These are phyloP conservation scores for Aspergillus clavatus DNA, from an alignment of 2,329 filamentous ascomycete genomes.

Conservation along the genomic window DNA sequence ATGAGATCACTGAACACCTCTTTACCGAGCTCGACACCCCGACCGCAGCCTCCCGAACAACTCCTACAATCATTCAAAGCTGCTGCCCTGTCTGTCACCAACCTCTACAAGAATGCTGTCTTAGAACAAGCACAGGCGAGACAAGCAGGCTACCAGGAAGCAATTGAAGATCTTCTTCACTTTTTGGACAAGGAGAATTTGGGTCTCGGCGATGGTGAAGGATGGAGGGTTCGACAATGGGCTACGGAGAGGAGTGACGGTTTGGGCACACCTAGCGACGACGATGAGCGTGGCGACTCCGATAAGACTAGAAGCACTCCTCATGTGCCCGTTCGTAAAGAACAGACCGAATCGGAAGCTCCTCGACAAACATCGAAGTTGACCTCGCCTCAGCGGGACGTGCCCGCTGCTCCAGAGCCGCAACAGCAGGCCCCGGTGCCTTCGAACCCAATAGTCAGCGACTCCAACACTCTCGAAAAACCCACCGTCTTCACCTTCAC, in stretches of 20 bases:
- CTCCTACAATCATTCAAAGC: constrained; percentile 87
- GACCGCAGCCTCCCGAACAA: constrained; percentile 45
- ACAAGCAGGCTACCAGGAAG: constrained; percentile 85
- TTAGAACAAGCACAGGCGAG: constrained; percentile 70
- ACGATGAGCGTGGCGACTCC: constrained; percentile 40
- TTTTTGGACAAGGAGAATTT: constrained; percentile 81
- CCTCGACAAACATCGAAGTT: constrained; percentile 27
- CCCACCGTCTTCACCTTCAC: constrained; percentile 42
- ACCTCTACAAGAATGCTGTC: constrained; percentile 89
- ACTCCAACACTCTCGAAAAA: constrained; percentile 22
- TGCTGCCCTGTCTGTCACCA: constrained; percentile 89
- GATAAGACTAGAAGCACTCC: constrained; percentile 38
- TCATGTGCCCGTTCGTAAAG: constrained; percentile 31
- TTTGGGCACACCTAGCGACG: constrained; percentile 37
- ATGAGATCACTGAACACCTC: constrained; percentile 61
- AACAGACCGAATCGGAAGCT: constrained; percentile 24
- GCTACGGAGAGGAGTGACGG: constrained; percentile 46
- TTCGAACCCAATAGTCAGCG: constrained; percentile 19
- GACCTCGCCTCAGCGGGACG: constrained; percentile 25
- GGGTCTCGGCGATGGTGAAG: constrained; percentile 74
- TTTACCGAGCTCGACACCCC: constrained; percentile 51
- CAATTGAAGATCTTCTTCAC: constrained; percentile 78
- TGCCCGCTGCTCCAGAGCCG: constrained; percentile 18
- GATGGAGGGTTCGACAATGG: constrained; percentile 61
- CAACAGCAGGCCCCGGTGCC: constrained; percentile 16